Base-by-base conservation (phyloP, 2,329 filamentous ascomycete species). In the Penicillium sp. region DNA sequence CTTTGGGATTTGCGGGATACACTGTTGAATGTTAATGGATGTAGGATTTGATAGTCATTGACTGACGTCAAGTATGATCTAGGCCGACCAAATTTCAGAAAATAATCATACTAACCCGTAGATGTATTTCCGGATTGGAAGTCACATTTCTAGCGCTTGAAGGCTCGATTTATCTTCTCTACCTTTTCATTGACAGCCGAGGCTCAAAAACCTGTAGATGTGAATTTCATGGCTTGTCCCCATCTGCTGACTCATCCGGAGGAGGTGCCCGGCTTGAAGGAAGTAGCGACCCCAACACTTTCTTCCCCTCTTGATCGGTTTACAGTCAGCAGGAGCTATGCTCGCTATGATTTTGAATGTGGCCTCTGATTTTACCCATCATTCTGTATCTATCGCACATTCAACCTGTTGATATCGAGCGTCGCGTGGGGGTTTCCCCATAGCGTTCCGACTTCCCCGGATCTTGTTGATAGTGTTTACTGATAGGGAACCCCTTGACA, bases 221-320 rank as follows among this genome's bases (percentile, higher is more conserved):
- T 13, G 39, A 22, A 41, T 13, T 19, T 41, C 19, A 41, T 41
- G n/a, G 39, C 39, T 41, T 41, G 11, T 22, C 44, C 44, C 14
- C 8, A 33, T 29, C 14, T 41, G 61, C 59, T 65, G 53, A 65
- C 57, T 62, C 57, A 65, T 41, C 57, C 57, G 57, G 59, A 52
- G 47, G 43, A 44, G 39, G 26, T 24, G 37, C 39, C 49, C 39
- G 49, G 48, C 19, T 50, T 50, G 21, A 19, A 50, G 22, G 35
- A 50, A 16, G 48, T 35, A 26, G 33, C 24, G 49, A 31, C 29
- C 46, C 50, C 49, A 49, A 55, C 45, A 43, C 53, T 52, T 52
- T 52, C 39, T 54, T 52, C 39, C 52, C 43, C 51, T 56, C 52
- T 48, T 50, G 26, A 53, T 35, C 33, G 33, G 22, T n/a, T 21